Percentiles rank a stretch among this genome's conserved stretches.
phyloP scores from a whole-genome alignment of 2,329 filamentous ascomycete species.

The Botryotinia calthae region DNA sequence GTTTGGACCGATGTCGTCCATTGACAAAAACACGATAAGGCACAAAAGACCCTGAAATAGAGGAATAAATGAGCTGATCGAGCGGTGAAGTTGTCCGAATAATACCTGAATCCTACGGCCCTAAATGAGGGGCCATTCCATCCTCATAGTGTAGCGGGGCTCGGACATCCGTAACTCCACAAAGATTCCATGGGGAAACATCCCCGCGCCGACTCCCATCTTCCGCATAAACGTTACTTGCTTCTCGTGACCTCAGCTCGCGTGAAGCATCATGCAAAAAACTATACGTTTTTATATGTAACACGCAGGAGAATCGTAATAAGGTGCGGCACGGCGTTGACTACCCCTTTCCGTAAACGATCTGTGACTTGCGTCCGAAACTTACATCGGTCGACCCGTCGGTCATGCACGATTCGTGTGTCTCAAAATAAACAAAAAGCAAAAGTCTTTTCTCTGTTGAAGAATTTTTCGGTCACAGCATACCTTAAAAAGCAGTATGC shows the following conservation, averaged over 20 bases:
- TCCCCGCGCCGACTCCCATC: constrained; percentile 2
- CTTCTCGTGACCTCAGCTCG: background rate
- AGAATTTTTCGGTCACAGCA: background rate
- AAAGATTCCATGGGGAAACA: constrained; percentile 13
- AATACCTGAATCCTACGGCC: background rate
- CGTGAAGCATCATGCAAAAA: background rate
- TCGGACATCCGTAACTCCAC: background rate
- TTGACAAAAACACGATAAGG: background rate
- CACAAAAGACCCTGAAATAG: background rate
- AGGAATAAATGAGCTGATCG: background rate
- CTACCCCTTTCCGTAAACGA: constrained; percentile 18
- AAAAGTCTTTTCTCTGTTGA: background rate
- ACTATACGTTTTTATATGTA: background rate
- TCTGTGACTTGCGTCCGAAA: constrained; percentile 7
- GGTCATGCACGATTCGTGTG: background rate
- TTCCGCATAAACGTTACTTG: background rate
- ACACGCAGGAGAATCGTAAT: background rate
- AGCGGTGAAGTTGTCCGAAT: background rate
- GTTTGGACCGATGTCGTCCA: background rate
- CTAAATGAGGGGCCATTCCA: constrained; percentile 14
- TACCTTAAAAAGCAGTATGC: background rate
- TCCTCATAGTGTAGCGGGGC: background rate
- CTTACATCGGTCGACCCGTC: background rate
- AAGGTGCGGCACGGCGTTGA: background rate
- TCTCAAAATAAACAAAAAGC: background rate